A percentile compares a stretch with the other conserved stretches of the same genome.
Conservation (phyloP, 2,329 filamentous ascomycete species). For the Phaeosphaeria sp. region DNA sequence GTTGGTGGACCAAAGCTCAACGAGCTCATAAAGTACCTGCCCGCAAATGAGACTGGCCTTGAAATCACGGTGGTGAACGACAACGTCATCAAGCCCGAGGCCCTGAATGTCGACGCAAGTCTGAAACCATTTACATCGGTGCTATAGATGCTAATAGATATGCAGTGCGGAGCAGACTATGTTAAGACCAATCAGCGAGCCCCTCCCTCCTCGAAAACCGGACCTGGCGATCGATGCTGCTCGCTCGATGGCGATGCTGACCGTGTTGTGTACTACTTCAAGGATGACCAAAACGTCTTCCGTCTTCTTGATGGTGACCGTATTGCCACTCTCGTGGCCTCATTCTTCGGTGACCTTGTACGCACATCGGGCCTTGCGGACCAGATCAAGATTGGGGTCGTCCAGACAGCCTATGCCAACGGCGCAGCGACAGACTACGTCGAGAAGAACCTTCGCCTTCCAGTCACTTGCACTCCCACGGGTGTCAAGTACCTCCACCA, state of each 20-base stretch:
- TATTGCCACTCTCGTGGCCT: slow-evolving; percentile 91
- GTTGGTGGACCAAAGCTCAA: slow-evolving; percentile 90
- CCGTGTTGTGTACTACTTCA: slow-evolving; percentile 93
- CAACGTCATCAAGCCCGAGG: slow-evolving; percentile 87
- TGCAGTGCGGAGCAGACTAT: slow-evolving; percentile 88
- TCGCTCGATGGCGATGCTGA: slow-evolving; percentile 96
- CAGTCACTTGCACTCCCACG: slow-evolving; percentile 90
- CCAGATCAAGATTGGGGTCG: slow-evolving; percentile 87
- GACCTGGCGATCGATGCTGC: slow-evolving; percentile 78
- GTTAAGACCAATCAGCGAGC: slow-evolving; percentile 97
- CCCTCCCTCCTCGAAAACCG: slow-evolving; percentile 80
- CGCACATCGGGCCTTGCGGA: slow-evolving; percentile 78
- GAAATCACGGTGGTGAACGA: slow-evolving; percentile 91
- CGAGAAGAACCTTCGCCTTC: slow-evolving; percentile 83
- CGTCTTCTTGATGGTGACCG: slow-evolving; percentile 94
- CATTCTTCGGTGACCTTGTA: slow-evolving; percentile 89
- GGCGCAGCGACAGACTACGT: slow-evolving; percentile 94
- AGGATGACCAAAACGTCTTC: slow-evolving; percentile 82
- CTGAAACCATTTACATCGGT: background rate
- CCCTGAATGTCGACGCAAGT: slow-evolving; percentile 83
- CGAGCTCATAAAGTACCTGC: slow-evolving; percentile 84
- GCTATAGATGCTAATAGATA: slow-evolving; percentile 12
- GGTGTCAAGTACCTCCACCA: slow-evolving; percentile 98
- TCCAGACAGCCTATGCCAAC: slow-evolving; percentile 98
- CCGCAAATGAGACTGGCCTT: slow-evolving; percentile 69